Base-by-base conservation (phyloP, 108 stramenopile species). In the Pseudonitzschia multiseries region DNA sequence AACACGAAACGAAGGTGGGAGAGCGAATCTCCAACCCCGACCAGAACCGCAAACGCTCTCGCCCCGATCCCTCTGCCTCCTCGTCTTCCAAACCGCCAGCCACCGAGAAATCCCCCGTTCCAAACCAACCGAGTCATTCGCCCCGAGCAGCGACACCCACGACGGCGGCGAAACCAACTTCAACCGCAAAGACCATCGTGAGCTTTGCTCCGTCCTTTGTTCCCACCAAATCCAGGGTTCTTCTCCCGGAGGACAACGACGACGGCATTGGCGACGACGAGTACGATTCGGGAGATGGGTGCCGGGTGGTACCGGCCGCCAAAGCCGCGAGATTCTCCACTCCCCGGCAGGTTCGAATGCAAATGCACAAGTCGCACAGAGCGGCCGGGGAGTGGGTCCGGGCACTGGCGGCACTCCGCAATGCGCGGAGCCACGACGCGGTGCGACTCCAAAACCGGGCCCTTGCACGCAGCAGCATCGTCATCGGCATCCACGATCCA, bases 151-250 rank as follows among this genome's bases (percentile, higher is more conserved):
- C n/a, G n/a, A n/a, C n/a, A n/a, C n/a, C n/a, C n/a, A n/a, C n/a
- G n/a, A 8, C 21, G 21, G 8, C 21, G 57, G 24, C 14, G 4
- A 48, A 3, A 48, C 46, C 46, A 10, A 14, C n/a, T 8, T 21
- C 26, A 22, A 48, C 13, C 46, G 40, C 15, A 14, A 60, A 42
- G 17, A 24, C 59, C 0, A 21, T 32, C 28, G 15, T 61, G 2
- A 71, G 42, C 71, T 71, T 71, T 22, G 71, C 71, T 60, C 71
- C 71, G n/a, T 71, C 71, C 24, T 71, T 71, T 46, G 43, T 61
- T 32, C 59, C 59, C 17, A 61, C 57, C 32, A 61, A 32, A 29
- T 24, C 9, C 66, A 28, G 21, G 33, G 66, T 41, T 0, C 28
- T 50, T 9, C 28, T 50, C 4, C 0, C 36, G n/a, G 43, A 67